phyloP scores from a whole-genome alignment of 176 grass and related monocot species.

The Poa annua region DNA sequence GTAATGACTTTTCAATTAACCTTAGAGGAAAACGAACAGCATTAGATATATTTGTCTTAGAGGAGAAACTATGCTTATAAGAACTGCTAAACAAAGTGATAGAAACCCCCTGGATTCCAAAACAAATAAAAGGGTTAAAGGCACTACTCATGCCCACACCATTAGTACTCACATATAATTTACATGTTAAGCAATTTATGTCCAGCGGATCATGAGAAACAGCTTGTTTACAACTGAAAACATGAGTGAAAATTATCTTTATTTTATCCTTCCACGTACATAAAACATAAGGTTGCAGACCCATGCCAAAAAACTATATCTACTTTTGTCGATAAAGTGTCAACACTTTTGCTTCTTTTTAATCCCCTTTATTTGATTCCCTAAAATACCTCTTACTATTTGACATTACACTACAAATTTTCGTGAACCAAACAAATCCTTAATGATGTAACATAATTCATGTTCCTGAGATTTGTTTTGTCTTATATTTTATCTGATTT shows the following conservation, averaged over 20 bases:
- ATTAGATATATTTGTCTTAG: slow-evolving; percentile 23
- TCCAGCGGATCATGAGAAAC: background rate
- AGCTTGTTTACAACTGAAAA: slow-evolving; percentile 3
- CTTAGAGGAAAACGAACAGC: slow-evolving; percentile 19
- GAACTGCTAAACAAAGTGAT: background rate
- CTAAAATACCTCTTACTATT: slow-evolving; percentile 22
- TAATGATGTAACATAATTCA: background rate
- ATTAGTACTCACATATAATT: slow-evolving; percentile 2
- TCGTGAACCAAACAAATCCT: background rate
- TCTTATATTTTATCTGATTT: slow-evolving; percentile 5
- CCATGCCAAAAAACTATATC: background rate
- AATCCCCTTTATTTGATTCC: background rate
- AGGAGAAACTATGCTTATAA: slow-evolving; percentile 9
- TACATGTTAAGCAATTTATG: background rate
- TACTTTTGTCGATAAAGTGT: slow-evolving; percentile 29
- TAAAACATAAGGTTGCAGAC: slow-evolving; percentile 4
- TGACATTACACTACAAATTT: slow-evolving; percentile 2
- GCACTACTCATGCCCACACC: background rate
- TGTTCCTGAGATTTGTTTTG: slow-evolving; percentile 7
- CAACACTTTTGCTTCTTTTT: slow-evolving; percentile 2
- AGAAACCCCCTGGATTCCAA: background rate
- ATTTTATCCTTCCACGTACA: slow-evolving; percentile 21
- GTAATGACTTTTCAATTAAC: slow-evolving; percentile 42
- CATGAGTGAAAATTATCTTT: background rate
- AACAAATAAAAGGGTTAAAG: slow-evolving; percentile 10